A percentile compares a stretch with the other conserved stretches of the same genome.
These are phyloP conservation scores for Rutstroemia sp. DNA, from an alignment of 2,329 filamentous ascomycete species.

Conservation along the genomic window DNA sequence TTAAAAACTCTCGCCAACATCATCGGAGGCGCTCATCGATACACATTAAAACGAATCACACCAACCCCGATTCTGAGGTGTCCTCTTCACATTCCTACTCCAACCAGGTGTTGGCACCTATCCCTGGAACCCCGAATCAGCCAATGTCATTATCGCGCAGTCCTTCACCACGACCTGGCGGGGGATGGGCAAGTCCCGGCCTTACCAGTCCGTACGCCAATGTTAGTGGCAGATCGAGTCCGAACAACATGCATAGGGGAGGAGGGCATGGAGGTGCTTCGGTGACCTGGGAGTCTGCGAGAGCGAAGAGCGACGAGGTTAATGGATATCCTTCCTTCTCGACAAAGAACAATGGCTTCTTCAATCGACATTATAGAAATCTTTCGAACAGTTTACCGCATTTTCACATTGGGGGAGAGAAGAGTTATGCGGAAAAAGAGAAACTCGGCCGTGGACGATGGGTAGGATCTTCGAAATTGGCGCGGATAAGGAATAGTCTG, in stretches of 20 bases:
- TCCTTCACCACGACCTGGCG: constrained; percentile 75
- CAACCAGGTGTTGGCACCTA: constrained; percentile 21
- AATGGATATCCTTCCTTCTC: constrained; percentile 73
- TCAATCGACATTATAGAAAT: constrained; percentile 73
- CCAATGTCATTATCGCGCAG: constrained; percentile 82
- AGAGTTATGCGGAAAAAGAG: constrained; percentile 65
- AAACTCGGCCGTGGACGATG: constrained; percentile 59
- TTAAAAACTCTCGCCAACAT: constrained; percentile 3
- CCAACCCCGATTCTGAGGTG: not conserved
- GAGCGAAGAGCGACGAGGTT: constrained; percentile 66
- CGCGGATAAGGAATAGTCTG: constrained; percentile 39
- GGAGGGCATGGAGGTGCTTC: constrained; percentile 36
- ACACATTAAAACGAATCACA: constrained; percentile 9
- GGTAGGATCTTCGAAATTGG: constrained; percentile 40
- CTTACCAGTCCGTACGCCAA: constrained; percentile 55
- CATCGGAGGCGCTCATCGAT: constrained; percentile 9
- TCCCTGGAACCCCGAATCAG: constrained; percentile 43
- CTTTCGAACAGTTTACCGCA: constrained; percentile 73
- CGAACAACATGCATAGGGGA: constrained; percentile 40
- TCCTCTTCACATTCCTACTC: constrained; percentile 10
- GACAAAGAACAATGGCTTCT: constrained; percentile 79
- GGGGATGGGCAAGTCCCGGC: constrained; percentile 83
- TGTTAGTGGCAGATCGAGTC: constrained; percentile 61
- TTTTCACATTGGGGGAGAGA: constrained; percentile 49
- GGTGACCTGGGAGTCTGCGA: constrained; percentile 77